Evolutionary conservation across 2,329 filamentous ascomycete genomes (phyloP), one percentile per base, ranked within the genome.

Genomic region (Blumeriella jaapii): DNA sequence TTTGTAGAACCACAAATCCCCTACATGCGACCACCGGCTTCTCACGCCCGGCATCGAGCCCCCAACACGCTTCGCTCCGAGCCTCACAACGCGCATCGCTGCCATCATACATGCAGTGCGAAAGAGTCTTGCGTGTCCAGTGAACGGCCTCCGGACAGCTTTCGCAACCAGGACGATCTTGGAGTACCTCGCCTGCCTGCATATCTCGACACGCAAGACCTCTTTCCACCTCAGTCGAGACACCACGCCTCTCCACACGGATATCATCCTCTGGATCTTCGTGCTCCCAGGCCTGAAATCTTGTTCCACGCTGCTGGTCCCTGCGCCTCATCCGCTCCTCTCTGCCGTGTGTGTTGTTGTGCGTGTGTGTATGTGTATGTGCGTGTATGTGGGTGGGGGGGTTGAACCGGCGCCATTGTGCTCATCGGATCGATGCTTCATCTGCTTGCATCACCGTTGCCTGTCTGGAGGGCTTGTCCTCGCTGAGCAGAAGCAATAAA

Each of bases 381-480:
- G n/a, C n/a, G n/a, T n/a, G n/a, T n/a, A n/a, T n/a, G n/a, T n/a
- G n/a, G n/a, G n/a, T n/a, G n/a, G n/a, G n/a, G n/a, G n/a, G n/a
- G n/a, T n/a, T n/a, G n/a, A n/a, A n/a, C 19, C 29, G 16, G 24
- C 11, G 23, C 34, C 17, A 9, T 25, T 34, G n/a, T 29, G 22
- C 17, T 15, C 9, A 34, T 41, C 37, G 33, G 44, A 39, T 44
- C 41, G 17, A 42, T 45, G 28, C 31, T 40, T 40, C 23, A 33
- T 20, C 31, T 34, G n/a, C 16, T 35, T 48, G 46, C 44, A 47
- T 38, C 30, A 41, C 40, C 44, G 39, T 48, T 47, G 25, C 38
- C 29, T 25, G 31, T 39, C 25, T 17, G 28, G 28, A 13, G 29
- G 30, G 6, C n/a, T 24, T 22, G 13, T 27, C 12, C 17, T 13